phyloP scores from a whole-genome alignment of 345 rosid species.

The Bruguiera sexangula region DNA sequence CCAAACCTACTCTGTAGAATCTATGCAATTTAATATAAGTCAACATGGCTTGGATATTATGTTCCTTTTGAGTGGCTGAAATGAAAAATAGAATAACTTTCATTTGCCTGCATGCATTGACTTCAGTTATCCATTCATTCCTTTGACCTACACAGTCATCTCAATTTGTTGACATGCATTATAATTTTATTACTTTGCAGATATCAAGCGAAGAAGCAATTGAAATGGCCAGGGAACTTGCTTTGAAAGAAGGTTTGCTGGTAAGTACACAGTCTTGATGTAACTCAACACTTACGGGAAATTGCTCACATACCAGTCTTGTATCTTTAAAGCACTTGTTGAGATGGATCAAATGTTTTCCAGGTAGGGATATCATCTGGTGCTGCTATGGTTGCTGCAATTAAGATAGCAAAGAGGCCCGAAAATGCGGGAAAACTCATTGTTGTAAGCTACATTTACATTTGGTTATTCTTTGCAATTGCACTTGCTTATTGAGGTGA shows the following conservation, averaged over 20 bases:
- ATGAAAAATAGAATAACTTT: neutral
- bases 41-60: neutral
- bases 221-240: conserved; percentile 43
- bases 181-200: conserved; percentile 15
- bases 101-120: neutral
- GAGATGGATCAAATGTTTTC: neutral
- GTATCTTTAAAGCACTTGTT: too few relatives aligned
- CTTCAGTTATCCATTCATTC: neutral
- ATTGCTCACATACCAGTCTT: too few relatives aligned
- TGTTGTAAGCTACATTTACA: conserved; percentile 33
- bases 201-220: conserved; percentile 52
- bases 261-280: conserved; percentile 12
- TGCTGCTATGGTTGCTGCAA: conserved; percentile 55
- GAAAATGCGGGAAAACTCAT: conserved; percentile 54
- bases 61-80: neutral
- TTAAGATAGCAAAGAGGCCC: conserved; percentile 46
- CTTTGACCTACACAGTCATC: neutral
- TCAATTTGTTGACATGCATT: neutral
- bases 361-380: conserved; percentile 65
- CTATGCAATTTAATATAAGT: neutral
- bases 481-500: neutral
- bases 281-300: neutral
- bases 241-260: conserved; percentile 54
- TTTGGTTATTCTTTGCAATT: neutral
- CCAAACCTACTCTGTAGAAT: too few relatives aligned